Evolutionary conservation across 345 rosid genomes (phyloP).

Genomic region (Diplotaxis tenuifolia): DNA sequence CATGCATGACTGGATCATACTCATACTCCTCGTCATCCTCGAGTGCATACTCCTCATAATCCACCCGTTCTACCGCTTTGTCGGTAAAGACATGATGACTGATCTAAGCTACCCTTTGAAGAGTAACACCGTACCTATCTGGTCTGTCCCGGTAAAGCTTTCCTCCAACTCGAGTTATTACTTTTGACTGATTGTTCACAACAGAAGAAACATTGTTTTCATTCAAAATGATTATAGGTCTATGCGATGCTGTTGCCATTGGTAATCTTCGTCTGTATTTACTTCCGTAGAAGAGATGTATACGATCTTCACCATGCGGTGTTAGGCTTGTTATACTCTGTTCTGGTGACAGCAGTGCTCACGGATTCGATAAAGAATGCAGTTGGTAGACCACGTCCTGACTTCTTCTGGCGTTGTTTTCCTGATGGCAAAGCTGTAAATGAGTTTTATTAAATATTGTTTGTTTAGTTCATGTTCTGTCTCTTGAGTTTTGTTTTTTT

Average conservation of each 20-base stretch:
- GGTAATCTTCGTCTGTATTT: not conserved
- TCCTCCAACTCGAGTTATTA: not conserved
- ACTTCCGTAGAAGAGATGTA: not conserved
- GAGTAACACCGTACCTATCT: not conserved
- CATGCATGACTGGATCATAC: not conserved
- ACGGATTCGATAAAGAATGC: not conserved
- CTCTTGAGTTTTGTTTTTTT: not conserved
- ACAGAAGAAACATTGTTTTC: not conserved
- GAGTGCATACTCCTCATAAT: not conserved
- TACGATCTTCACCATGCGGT: not conserved
- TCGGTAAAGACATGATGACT: not conserved
- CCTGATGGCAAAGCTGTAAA: not conserved
- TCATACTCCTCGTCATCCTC: not conserved
- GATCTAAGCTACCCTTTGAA: not conserved
- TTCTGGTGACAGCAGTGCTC: not conserved
- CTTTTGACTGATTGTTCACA: not conserved
- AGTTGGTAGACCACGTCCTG: not conserved
- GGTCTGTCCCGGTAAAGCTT: not conserved
- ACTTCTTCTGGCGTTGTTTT: not conserved
- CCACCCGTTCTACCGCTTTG: not conserved
- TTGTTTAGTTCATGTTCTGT: not conserved
- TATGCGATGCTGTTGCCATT: not conserved
- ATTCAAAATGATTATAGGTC: not conserved
- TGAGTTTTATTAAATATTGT: not conserved
- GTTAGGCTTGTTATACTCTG: not conserved